Conservation (phyloP, 306 rosid genomes). For the Glycine tomentella region DNA sequence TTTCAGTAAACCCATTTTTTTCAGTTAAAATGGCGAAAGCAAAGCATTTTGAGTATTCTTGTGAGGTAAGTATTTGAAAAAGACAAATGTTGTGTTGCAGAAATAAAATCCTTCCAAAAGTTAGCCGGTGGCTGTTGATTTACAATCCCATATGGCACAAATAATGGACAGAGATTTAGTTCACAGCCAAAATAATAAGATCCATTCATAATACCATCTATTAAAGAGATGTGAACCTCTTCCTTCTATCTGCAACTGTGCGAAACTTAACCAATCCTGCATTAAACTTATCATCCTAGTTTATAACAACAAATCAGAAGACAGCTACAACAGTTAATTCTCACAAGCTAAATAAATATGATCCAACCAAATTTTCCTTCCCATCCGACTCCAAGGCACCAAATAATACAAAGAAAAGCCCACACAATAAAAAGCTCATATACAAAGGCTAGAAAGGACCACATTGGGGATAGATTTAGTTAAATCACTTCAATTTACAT, state of each 20-base stretch:
- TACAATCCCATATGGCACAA: too few species aligned
- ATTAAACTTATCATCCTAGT: conserved; percentile 4
- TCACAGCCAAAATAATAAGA: neutral
- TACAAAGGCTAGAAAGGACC: conserved; percentile 35
- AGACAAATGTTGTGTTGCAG: too few species aligned
- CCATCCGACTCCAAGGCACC: conserved; percentile 26
- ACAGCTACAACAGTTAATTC: conserved; percentile 22
- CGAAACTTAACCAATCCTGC: neutral
- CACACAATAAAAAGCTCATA: conserved; percentile 47
- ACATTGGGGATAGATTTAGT: conserved; percentile 32
- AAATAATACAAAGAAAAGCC: conserved; percentile 43
- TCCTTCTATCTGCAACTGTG: neutral
- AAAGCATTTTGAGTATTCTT: too few species aligned
- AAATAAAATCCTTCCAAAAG: too few species aligned
- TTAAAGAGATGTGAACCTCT: neutral
- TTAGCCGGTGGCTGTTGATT: too few species aligned
- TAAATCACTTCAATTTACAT: conserved; percentile 13
- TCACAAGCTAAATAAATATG: conserved; percentile 48
- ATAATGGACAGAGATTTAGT: too few species aligned
- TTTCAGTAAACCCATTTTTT: too few species aligned
- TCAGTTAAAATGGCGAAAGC: too few species aligned
- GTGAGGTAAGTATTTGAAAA: too few species aligned
- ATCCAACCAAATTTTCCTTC: conserved; percentile 37
- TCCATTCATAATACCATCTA: neutral
- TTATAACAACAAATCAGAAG: conserved; percentile 6